phyloP scores from a whole-genome alignment of 768 basidiomycete genomes.

The Psilocybe cubensis region DNA sequence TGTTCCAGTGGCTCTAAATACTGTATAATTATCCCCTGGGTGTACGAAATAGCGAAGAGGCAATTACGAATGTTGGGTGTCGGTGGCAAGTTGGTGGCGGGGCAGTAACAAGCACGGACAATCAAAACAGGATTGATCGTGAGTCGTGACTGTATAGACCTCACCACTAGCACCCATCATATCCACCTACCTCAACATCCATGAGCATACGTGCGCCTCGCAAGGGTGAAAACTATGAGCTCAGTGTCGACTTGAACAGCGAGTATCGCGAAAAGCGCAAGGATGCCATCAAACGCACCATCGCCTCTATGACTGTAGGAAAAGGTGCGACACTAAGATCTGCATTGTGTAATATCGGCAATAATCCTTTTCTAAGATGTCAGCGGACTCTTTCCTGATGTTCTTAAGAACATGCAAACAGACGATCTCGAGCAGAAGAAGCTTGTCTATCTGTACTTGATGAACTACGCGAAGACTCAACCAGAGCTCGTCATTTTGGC shows the following conservation, averaged over 20 bases:
- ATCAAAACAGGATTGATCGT: not conserved
- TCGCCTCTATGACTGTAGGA: constrained; percentile 98
- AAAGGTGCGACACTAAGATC: constrained; percentile 68
- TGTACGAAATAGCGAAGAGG: not conserved
- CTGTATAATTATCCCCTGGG: no score
- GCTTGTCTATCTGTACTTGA: constrained; percentile 97
- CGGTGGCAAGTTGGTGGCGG: not conserved
- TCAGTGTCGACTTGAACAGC: constrained; percentile 95
- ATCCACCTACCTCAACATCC: constrained; percentile 13
- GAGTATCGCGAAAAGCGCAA: constrained; percentile 95
- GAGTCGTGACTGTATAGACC: not conserved
- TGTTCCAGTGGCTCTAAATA: no score
- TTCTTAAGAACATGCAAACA: constrained; percentile 99
- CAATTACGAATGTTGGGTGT: not conserved
- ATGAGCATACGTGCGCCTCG: constrained; percentile 64
- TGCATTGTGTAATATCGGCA: not conserved
- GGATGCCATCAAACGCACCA: constrained; percentile 97
- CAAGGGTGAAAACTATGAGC: constrained; percentile 96
- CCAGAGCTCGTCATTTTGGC: constrained; percentile 98
- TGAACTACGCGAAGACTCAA: constrained; percentile 99
- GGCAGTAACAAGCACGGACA: not conserved
- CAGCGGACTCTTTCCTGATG: constrained; percentile 95
- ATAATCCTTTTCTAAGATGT: constrained; percentile 56
- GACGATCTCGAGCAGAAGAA: constrained; percentile 99
- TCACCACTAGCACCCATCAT: not conserved